These are phyloP conservation scores for Flaveria brownii DNA, from an alignment of 129 eudicot genomes.

Conservation along the genomic window DNA sequence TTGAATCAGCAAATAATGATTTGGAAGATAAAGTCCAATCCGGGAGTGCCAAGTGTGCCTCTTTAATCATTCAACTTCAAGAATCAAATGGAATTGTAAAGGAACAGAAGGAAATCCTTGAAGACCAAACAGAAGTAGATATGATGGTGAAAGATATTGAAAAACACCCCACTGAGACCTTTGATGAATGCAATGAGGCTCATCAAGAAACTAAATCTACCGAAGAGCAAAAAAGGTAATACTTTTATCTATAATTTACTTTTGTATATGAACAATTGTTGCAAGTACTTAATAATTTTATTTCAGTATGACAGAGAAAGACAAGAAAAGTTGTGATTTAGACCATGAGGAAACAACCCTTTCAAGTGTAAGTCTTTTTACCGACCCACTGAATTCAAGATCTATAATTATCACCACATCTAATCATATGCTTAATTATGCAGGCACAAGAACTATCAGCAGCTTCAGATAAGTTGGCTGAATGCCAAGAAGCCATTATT, in stretches of 20 bases:
- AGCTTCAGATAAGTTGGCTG: constrained; percentile 60
- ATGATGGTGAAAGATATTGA: constrained; percentile 45
- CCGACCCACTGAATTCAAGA: constrained; percentile 12
- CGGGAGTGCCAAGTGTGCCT: constrained; percentile 34
- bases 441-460: constrained; percentile 67
- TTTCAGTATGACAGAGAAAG: constrained; percentile 53
- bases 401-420: constrained; percentile 5
- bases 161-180: constrained; percentile 39
- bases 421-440: constrained; percentile 7
- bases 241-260: neutral
- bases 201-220: constrained; percentile 36
- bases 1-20: constrained; percentile 38
- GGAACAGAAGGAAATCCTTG: constrained; percentile 33
- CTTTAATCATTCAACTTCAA: constrained; percentile 45
- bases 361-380: constrained; percentile 54
- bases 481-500: constrained; percentile 73
- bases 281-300: constrained; percentile 17
- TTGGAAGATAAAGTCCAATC: constrained; percentile 42
- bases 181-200: constrained; percentile 44
- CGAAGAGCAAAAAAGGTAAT: constrained; percentile 67
- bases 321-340: constrained; percentile 25
- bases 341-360: constrained; percentile 43
- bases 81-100: constrained; percentile 41
- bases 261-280: constrained; percentile 5
- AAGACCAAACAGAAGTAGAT: constrained; percentile 43